phyloP scores from a whole-genome alignment of 371 early-diverging fungal genomes.

The Haplosporangium sp. region DNA sequence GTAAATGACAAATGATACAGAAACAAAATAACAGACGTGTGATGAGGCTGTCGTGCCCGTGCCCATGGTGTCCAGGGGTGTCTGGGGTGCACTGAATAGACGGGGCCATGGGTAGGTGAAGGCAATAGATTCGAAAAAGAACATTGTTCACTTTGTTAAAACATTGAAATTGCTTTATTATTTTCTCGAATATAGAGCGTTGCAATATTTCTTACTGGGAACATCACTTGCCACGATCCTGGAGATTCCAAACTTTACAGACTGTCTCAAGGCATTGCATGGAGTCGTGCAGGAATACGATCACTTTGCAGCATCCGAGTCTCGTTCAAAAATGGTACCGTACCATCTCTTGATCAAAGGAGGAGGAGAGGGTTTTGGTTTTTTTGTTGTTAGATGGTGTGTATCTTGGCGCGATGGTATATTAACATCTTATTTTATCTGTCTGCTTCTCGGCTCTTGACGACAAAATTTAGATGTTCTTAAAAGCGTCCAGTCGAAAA shows the following conservation, averaged over 20 bases:
- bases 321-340: constrained; percentile 39
- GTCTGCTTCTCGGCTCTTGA: background rate
- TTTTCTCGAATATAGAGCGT: constrained; percentile 16
- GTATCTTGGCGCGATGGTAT: background rate
- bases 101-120: too few relatives aligned
- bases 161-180: background rate
- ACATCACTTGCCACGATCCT: constrained; percentile 44
- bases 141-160: background rate
- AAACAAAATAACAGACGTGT: too few relatives aligned
- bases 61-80: too few relatives aligned
- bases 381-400: background rate
- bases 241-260: constrained; percentile 31
- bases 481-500: constrained; percentile 31
- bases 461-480: constrained; percentile 28
- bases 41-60: too few relatives aligned
- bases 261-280: constrained; percentile 35
- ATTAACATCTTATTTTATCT: background rate
- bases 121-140: too few relatives aligned
- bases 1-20: constrained; percentile 9
- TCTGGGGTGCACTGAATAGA: too few relatives aligned
- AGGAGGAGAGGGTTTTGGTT: background rate
- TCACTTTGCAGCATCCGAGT: constrained; percentile 39
- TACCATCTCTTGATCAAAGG: background rate
- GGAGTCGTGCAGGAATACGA: constrained; percentile 46
- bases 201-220: constrained; percentile 48